Percentiles rank a stretch among this genome's conserved stretches.
Conservation (phyloP, 2,329 filamentous ascomycete species). For the Neonectria faginata region DNA sequence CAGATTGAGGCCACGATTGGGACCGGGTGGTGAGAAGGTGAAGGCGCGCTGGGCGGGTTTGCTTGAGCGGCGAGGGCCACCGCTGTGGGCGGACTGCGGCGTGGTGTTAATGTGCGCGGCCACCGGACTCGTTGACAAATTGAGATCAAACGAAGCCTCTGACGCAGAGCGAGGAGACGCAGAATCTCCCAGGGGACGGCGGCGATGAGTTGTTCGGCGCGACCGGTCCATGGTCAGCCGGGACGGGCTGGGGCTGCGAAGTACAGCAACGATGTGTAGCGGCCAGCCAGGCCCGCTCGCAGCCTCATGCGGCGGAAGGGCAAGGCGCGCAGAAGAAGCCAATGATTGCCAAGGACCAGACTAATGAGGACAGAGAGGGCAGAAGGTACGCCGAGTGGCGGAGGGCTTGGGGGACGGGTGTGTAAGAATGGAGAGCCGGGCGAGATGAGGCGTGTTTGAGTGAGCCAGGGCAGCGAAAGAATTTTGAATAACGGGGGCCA, state of each 20-base stretch:
- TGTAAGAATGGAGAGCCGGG: conserved; percentile 36
- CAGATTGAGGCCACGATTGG: conserved; percentile 45
- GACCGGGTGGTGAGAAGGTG: conserved; percentile 52
- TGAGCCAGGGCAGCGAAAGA: conserved; percentile 48
- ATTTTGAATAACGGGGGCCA: conserved; percentile 47
- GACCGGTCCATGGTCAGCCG: conserved; percentile 54
- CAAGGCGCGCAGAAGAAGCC: conserved; percentile 35
- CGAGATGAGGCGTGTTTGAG: conserved; percentile 47
- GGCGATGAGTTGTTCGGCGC: conserved; percentile 51
- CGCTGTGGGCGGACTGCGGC: conserved; percentile 46
- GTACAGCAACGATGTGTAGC: conserved; percentile 46
- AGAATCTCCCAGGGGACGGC: conserved; percentile 49
- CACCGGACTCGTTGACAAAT: conserved; percentile 48
- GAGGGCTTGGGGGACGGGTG: conserved; percentile 35
- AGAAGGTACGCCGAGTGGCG: conserved; percentile 32
- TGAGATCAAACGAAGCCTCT: conserved; percentile 49
- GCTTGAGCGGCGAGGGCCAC: conserved; percentile 49
- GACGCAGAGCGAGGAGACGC: conserved; percentile 51
- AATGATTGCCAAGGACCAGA: conserved; percentile 26
- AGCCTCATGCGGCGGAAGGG: conserved; percentile 42
- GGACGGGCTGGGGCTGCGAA: conserved; percentile 44
- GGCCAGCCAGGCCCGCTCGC: conserved; percentile 46
- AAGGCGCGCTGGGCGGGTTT: conserved; percentile 53
- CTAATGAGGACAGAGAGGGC: conserved; percentile 22
- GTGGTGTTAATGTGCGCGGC: conserved; percentile 49